Evolutionary conservation across 371 early-diverging fungal genomes (phyloP), one percentile per base, ranked within the genome.

Genomic region (Blastocladiella emersonii): DNA sequence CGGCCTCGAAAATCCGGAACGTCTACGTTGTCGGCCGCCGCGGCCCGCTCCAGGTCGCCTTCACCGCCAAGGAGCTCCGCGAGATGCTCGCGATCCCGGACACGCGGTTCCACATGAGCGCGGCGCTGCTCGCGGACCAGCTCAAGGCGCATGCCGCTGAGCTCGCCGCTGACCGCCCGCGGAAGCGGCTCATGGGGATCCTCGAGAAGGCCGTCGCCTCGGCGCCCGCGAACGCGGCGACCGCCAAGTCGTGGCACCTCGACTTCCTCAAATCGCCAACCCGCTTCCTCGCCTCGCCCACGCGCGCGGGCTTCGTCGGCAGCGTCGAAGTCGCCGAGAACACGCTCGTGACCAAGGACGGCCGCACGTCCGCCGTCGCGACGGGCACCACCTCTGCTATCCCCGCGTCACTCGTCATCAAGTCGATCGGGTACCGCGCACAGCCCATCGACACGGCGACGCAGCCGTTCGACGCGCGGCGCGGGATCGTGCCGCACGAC

Each of bases 21-120:
- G 95, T 98, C 8, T 85, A 86, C 65, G 73, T 96, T 53, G 78
- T 96, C 17, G 95, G 92, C 0, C 79, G 98, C 30, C 82, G 98
- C 34, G 98, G 98, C 0, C 95, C 98, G 0, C 68, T 92, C 27
- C 92, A 87, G 87, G 85, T 84, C 30, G 76, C 93, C 6, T 95
- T 95, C 68, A 96, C 96, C 0, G 79, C 93, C 30, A 95, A 95
- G 70, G 96, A 95, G 63, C 71, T 98, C 13, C 84, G 96, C n/a
- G 98, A 98, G 68, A 87, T 96, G 85, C 78, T 92, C 66, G 71
- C 81, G 2, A 63, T 92, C 36, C 85, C 87, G 3, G 74, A 74
- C 27, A 78, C 86, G 10, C 66, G 68, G 19, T 81, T 88, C 49
- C 60, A 75, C 43, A 76, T 84, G 41, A 89, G 93, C 65, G 61